These are phyloP conservation scores for Neofusicoccum laricinum DNA, from an alignment of 2,329 filamentous ascomycete genomes.

Conservation along the genomic window DNA sequence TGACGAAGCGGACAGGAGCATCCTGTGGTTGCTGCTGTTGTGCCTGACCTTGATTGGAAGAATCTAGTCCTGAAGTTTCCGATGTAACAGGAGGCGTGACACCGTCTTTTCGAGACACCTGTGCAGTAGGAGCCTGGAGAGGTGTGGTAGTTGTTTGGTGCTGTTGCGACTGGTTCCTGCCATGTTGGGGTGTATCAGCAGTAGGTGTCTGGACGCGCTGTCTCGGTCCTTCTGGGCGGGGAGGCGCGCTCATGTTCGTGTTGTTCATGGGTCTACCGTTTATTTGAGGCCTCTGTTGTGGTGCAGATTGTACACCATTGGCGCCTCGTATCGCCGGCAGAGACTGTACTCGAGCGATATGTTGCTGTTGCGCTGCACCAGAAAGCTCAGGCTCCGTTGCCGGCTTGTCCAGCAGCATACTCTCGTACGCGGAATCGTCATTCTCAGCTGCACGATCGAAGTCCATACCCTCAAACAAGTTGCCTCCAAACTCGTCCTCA, in stretches of 20 bases:
- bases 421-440: conserved; percentile 15
- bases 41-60: conserved; percentile 18
- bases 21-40: conserved; percentile 24
- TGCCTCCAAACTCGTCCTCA: conserved; percentile 57
- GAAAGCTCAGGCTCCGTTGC: neutral
- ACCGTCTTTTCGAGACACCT: neutral
- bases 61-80: conserved; percentile 23
- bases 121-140: neutral
- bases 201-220: conserved; percentile 13
- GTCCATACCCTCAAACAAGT: conserved; percentile 54
- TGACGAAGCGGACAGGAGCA: conserved; percentile 44
- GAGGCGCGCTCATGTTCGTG: conserved; percentile 14
- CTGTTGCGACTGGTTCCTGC: conserved; percentile 24
- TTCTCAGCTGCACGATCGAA: conserved; percentile 8
- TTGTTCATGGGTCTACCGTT: conserved; percentile 7
- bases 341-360: conserved; percentile 24
- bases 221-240: neutral
- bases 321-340: conserved; percentile 23
- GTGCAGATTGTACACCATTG: conserved; percentile 20
- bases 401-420: conserved; percentile 7
- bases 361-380: conserved; percentile 14
- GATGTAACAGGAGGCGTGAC: conserved; percentile 9
- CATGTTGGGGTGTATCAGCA: conserved; percentile 11
- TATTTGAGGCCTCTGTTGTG: conserved; percentile 22
- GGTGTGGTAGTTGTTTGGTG: conserved; percentile 20